Evolutionary conservation across 1,139 yeast species (phyloP).

Genomic region (Saccharomyces hybrid): DNA sequence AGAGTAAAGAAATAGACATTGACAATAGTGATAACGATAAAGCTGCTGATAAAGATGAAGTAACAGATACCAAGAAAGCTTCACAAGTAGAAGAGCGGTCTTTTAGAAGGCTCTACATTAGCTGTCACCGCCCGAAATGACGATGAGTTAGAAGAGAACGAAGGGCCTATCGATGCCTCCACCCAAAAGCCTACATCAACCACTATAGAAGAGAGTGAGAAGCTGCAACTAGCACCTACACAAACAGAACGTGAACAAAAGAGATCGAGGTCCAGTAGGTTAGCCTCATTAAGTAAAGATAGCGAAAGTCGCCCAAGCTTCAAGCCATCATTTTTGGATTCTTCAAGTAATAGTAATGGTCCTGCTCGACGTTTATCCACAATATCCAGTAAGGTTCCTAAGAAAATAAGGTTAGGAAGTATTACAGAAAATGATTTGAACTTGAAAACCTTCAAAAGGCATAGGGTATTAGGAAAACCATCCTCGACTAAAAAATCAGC

Average conservation of each 20-base stretch:
- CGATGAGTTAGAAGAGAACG: slow-evolving; percentile 3
- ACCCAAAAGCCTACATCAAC: slow-evolving; percentile 5
- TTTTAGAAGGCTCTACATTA: not conserved
- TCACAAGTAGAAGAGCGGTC: not conserved
- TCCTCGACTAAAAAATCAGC: slow-evolving; percentile 23
- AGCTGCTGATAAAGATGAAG: slow-evolving; percentile 4
- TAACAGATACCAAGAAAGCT: not conserved
- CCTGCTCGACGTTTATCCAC: slow-evolving; percentile 22
- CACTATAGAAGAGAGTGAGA: slow-evolving; percentile 1
- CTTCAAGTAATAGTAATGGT: slow-evolving; percentile 6
- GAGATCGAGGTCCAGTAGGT: slow-evolving; percentile 23
- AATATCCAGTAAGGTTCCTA: slow-evolving; percentile 14
- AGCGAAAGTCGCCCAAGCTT: slow-evolving; percentile 17
- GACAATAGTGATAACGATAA: slow-evolving; percentile 3
- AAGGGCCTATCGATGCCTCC: slow-evolving; percentile 9
- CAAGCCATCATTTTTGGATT: slow-evolving; percentile 16
- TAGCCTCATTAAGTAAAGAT: slow-evolving; percentile 22
- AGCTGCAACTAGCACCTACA: not conserved
- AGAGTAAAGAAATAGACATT: slow-evolving; percentile 5
- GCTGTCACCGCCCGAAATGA: not conserved
- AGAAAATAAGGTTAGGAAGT: slow-evolving; percentile 17
- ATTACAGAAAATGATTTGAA: slow-evolving; percentile 23
- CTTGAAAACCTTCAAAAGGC: slow-evolving; percentile 26
- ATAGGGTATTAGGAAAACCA: slow-evolving; percentile 25
- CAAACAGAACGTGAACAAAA: slow-evolving; percentile 1